Base-by-base conservation (phyloP, 768 basidiomycete species). In the Phlebiopsis flavidoalba region DNA sequence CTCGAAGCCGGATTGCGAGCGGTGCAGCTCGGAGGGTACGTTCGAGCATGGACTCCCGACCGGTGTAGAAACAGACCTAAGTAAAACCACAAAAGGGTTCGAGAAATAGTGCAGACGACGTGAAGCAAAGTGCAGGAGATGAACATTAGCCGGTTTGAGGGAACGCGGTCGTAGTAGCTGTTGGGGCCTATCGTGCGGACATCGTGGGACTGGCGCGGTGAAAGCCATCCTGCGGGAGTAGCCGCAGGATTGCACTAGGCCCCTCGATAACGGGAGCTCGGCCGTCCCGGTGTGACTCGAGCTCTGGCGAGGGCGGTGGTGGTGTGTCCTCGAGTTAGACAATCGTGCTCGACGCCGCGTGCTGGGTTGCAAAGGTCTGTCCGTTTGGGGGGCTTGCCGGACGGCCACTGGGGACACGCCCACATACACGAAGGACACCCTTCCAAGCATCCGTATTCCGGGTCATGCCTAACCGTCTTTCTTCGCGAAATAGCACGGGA, bases 51-150 rank as follows among this genome's bases (percentile, higher is more conserved):
- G 74, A 68, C 36, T 78, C 81, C 3, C 77, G 66, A 1, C 90
- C 90, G 2, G 90, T 91, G 73, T 83, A 92, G 74, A 91, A 92
- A 75, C 90, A 92, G 72, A 91, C 66, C 90, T 92, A 57, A 43
- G 40, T 12, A 43, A 43, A 43, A 43, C 7, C 11, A 43, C 69
- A 21, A 31, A 2, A 43, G 33, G 24, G 31, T 47, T 56, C 50
- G n/a, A 37, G 17, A 15, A 24, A 19, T 8, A 35, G 52, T 33
- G 35, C 5, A 12, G n/a, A 53, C 10, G n/a, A 21, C 50, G 48
- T 55, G 37, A 53, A 48, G 55, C 53, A 47, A n/a, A 52, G 11
- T 24, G 14, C 35, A 14, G 33, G 15, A n/a, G n/a, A n/a, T n/a
- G n/a, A n/a, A 78, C 84, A 50, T 65, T n/a, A n/a, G 89, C 89